A percentile compares a stretch with the other conserved stretches of the same genome.
Evolutionary conservation across 2,329 filamentous ascomycete species (phyloP).

Genomic region (Uncinocarpus reesii): DNA sequence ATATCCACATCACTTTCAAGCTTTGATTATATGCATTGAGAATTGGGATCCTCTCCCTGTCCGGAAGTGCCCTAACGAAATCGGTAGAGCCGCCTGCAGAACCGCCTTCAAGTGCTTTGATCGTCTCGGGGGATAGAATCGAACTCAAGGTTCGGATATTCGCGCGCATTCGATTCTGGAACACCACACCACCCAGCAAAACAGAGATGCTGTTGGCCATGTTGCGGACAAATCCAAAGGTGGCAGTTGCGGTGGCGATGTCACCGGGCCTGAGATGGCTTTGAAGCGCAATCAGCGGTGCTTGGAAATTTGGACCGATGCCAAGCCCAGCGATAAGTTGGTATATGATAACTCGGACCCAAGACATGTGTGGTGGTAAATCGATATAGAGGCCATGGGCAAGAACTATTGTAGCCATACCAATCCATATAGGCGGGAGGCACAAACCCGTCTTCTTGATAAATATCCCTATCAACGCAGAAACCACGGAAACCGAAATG

Average conservation of each 20-base stretch:
- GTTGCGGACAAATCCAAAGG: constrained; percentile 51
- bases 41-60: constrained; percentile 30
- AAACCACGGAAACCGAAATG: constrained; percentile 43
- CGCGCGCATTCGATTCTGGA: constrained; percentile 30
- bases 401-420: constrained; percentile 34
- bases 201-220: constrained; percentile 49
- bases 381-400: constrained; percentile 58
- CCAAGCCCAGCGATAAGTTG: constrained; percentile 51
- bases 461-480: constrained; percentile 53
- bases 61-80: constrained; percentile 27
- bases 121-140: constrained; percentile 7
- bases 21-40: constrained; percentile 35
- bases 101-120: constrained; percentile 13
- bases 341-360: constrained; percentile 42
- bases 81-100: constrained; percentile 29
- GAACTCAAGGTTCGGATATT: constrained; percentile 7
- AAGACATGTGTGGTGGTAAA: constrained; percentile 44
- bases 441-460: constrained; percentile 64
- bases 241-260: constrained; percentile 53
- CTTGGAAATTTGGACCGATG: constrained; percentile 53
- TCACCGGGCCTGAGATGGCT: constrained; percentile 51
- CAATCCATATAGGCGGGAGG: constrained; percentile 41
- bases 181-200: constrained; percentile 47
- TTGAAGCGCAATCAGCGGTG: constrained; percentile 54
- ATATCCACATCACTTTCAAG: constrained; percentile 43